A percentile compares a stretch with the other conserved stretches of the same genome.
phyloP scores from a whole-genome alignment of 495 filamentous ascomycete genomes.

The Usnea hakonensis region DNA sequence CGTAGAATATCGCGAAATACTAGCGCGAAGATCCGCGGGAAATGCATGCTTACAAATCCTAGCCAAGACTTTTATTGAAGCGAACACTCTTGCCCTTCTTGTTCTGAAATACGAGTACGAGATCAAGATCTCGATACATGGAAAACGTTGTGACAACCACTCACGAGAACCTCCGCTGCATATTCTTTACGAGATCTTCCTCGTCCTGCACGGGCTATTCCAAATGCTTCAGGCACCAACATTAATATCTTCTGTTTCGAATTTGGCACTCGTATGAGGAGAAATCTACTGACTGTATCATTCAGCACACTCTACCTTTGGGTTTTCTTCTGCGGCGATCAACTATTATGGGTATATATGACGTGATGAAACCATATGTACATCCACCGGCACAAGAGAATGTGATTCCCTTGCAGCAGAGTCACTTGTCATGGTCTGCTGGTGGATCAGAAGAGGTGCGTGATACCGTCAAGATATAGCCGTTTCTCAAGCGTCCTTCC shows the following conservation, averaged over 20 bases:
- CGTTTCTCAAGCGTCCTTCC: background rate
- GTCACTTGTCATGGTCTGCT: background rate
- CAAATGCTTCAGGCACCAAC: too few relatives aligned
- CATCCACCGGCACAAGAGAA: background rate
- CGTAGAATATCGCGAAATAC: constrained; percentile 4
- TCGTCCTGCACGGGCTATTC: too few relatives aligned
- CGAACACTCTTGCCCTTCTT: background rate
- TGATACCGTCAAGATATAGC: background rate
- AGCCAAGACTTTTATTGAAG: constrained; percentile 4
- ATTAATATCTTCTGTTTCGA: background rate
- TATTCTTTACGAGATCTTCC: too few relatives aligned
- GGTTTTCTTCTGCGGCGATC: background rate
- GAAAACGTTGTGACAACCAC: too few relatives aligned
- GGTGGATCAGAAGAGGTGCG: background rate
- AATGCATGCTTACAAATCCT: constrained; percentile 12
- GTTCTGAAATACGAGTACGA: constrained; percentile 6
- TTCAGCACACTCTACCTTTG: background rate
- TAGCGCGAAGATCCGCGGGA: background rate
- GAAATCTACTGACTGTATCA: background rate
- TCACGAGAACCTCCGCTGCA: too few relatives aligned
- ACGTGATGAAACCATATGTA: background rate
- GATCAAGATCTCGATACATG: too few relatives aligned
- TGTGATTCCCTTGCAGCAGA: too few relatives aligned
- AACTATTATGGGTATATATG: background rate
- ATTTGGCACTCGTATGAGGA: background rate